Evolutionary conservation across 768 basidiomycete species (phyloP).

Genomic region (Vararia minispora): DNA sequence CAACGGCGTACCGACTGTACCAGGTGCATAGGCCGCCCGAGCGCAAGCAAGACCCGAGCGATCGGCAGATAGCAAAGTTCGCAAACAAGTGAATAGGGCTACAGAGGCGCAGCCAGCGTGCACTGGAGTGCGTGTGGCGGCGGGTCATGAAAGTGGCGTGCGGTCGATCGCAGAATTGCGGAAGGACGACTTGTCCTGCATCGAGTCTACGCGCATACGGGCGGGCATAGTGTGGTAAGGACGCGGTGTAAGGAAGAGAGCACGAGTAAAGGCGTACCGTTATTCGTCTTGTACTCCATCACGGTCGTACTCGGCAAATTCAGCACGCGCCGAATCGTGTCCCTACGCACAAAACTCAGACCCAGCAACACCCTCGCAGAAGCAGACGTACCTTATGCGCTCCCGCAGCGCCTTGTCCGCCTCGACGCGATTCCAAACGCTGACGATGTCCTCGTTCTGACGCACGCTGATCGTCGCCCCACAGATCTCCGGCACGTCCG

Average conservation of each 20-base stretch:
- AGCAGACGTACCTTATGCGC: conserved; percentile 58
- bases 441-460: conserved; percentile 89
- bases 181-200: conserved; percentile 84
- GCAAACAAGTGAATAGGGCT: too few relatives aligned
- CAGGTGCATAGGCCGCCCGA: too few relatives aligned
- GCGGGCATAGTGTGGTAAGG: neutral
- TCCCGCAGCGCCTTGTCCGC: conserved; percentile 66
- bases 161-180: conserved; percentile 26
- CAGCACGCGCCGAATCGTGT: conserved; percentile 67
- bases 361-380: neutral
- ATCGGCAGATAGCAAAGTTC: too few relatives aligned
- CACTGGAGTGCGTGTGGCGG: too few relatives aligned
- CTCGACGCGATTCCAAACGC: conserved; percentile 84
- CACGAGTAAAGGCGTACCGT: conserved; percentile 35
- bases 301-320: conserved; percentile 66
- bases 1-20: too few relatives aligned
- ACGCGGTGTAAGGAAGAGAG: neutral
- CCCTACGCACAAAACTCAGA: conserved; percentile 32
- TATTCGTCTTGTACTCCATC: conserved; percentile 95
- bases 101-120: too few relatives aligned
- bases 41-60: too few relatives aligned
- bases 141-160: conserved; percentile 22
- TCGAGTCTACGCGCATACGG: conserved; percentile 46
- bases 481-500: conserved; percentile 73
- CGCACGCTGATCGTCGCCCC: conserved; percentile 93